Evolutionary conservation across 257 asterid species (phyloP), one percentile per base, ranked within the genome.

Genomic region (Vinca minor): DNA sequence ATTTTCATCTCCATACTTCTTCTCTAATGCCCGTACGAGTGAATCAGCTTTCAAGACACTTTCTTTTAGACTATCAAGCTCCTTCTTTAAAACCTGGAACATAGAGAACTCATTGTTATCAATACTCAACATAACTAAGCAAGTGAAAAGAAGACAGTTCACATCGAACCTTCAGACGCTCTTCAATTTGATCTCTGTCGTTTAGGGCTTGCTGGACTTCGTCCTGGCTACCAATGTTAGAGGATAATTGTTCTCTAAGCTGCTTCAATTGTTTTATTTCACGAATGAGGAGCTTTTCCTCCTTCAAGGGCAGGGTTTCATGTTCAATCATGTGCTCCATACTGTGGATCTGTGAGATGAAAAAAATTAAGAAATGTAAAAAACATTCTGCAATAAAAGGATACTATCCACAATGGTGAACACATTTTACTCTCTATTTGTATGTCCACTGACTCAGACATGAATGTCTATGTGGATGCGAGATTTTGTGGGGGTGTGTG

Each of bases 181-280:
- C 90, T 76, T 93, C 97, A 71, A 65, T 76, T 83, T 84, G 87
- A 59, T 65, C 92, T 71, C 82, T 81, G 71, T 93, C 80, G 65
- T 85, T 91, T 73, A 89, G 80, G 69, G 91, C 96, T 82, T 89
- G 84, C 77, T 84, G 88, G 70, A 93, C 81, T 78, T 93, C 97
- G 71, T 79, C 96, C 69, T 79, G 84, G 80, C 83, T 85, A 38
- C 98, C 96, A 72, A 84, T 81, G 75, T 79, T 89, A 52, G 87
- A 87, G 25, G 97, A 87, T 60, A 93, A 70, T 63, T 93, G 95
- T 58, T 82, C 96, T 2, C 97, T 89, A 49, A 81, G 85, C 76
- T 89, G 95, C 82, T 87, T 89, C 80, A 92, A 77, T 74, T 82
- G 96, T 79, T 89, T 93, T 77, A 93, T 89, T 74, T 89, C 96